phyloP scores from a whole-genome alignment of 2,329 filamentous ascomycete species.

The Plenodomus tracheiphilus region DNA sequence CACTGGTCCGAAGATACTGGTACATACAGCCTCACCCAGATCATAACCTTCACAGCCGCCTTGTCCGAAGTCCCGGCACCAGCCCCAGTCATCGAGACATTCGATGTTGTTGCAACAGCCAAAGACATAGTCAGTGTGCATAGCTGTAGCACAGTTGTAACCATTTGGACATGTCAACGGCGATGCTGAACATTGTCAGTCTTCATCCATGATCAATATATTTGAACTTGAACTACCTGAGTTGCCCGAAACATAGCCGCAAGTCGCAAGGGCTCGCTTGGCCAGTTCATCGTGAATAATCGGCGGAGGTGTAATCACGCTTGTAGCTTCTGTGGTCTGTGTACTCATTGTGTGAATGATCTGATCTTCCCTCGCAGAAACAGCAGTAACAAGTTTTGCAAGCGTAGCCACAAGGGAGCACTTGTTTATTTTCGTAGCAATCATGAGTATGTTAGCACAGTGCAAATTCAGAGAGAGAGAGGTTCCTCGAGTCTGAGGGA shows the following conservation, averaged over 20 bases:
- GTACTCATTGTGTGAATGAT: neutral
- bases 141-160: constrained; percentile 7
- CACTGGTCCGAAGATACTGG: constrained; percentile 4
- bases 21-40: constrained; percentile 1
- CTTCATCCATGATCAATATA: neutral
- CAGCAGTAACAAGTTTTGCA: neutral
- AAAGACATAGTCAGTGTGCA: neutral
- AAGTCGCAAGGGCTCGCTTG: constrained; percentile 10
- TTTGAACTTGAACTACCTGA: constrained; percentile 1
- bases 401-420: neutral
- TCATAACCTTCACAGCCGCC: constrained; percentile 2
- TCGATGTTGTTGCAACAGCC: constrained; percentile 11
- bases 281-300: neutral
- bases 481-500: neutral
- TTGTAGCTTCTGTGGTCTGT: neutral
- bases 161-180: constrained; percentile 7
- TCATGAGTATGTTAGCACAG: neutral
- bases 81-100: constrained; percentile 2
- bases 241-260: constrained; percentile 9
- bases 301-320: constrained; percentile 9
- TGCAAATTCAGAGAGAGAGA: neutral
- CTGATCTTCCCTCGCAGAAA: neutral
- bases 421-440: neutral
- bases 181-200: constrained; percentile 3
- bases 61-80: constrained; percentile 4